phyloP scores from a whole-genome alignment of 2,329 filamentous ascomycete species.

The Mariannaea elegans region DNA sequence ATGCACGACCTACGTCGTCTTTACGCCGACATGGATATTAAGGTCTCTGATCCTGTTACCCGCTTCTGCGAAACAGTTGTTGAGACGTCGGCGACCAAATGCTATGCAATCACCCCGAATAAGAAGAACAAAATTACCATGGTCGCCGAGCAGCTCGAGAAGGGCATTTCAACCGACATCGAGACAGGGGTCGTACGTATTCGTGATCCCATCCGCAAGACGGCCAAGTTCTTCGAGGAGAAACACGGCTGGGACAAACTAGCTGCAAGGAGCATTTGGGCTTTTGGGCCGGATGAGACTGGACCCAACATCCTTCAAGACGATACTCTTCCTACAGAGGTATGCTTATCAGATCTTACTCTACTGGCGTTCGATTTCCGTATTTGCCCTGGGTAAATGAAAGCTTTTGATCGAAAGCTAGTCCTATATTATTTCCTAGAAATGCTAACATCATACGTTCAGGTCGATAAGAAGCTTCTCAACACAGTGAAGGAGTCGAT shows the following conservation, averaged over 20 bases:
- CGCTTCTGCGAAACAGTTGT: constrained; percentile 98
- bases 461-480: constrained; percentile 92
- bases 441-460: constrained; percentile 22
- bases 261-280: constrained; percentile 95
- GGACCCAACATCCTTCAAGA: constrained; percentile 96
- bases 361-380: neutral
- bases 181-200: constrained; percentile 91
- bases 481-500: constrained; percentile 90
- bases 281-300: constrained; percentile 94
- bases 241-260: constrained; percentile 97
- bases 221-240: constrained; percentile 96
- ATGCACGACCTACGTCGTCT: constrained; percentile 90
- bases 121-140: constrained; percentile 99
- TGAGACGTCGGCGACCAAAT: constrained; percentile 96
- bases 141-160: constrained; percentile 94
- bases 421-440: neutral
- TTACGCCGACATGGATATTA: constrained; percentile 99
- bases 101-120: constrained; percentile 96
- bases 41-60: constrained; percentile 97
- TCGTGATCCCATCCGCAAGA: constrained; percentile 89
- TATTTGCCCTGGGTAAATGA: neutral
- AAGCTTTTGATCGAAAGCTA: neutral
- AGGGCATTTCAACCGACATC: constrained; percentile 94
- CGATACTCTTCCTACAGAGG: constrained; percentile 91
- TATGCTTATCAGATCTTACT: constrained; percentile 46